Base-by-base conservation (phyloP, 345 rosid genomes). In the Pseudoturritis turrita region DNA sequence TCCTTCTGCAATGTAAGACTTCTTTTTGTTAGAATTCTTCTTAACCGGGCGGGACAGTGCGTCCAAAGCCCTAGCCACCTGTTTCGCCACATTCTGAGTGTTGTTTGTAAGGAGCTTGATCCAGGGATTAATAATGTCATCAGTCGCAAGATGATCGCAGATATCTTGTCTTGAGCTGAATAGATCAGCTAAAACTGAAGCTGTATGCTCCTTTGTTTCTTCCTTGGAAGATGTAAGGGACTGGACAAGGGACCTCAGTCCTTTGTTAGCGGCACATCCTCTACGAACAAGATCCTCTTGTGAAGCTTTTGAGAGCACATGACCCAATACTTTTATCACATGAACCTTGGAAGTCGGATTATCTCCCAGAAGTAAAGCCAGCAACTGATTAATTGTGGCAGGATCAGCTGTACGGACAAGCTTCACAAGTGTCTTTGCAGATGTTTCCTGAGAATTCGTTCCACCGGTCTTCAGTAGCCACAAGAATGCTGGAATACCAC, bases 221-320 rank as follows among this genome's bases (percentile, higher is more conserved):
- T 83, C 93, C 69, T 77, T 86, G 29, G 89, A 68, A 78, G 93
- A 86, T 68, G 80, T 80, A 40, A 93, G 83, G 79, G 84, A 82
- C 81, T 88, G 82, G 68, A 90, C 78, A 68, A 93, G 89, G 66
- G 93, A 76, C 60, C 73, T 83, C 77, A 93, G 71, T 17, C 87
- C 96, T 81, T 88, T 81, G 79, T 88, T 93, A 61, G 98, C 93
- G 2, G 96, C 89, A 75, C 93, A 80, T 71, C 88, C 96, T 77
- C 72, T 78, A 21, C 44, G 76, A 75, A 87, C 68, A 74, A 93
- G 80, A 79, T 90, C 91, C 39, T 80, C 72, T 26, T 77, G 70
- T 46, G 91, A 79, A 68, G 90, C 88, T 83, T 86, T 77, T 25
- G 86, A 81, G 69, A 93, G 89, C 41, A 90, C 86, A 82, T 90